Conservation (phyloP, 2,329 filamentous ascomycete genomes). For the Podosphaera xanthii region DNA sequence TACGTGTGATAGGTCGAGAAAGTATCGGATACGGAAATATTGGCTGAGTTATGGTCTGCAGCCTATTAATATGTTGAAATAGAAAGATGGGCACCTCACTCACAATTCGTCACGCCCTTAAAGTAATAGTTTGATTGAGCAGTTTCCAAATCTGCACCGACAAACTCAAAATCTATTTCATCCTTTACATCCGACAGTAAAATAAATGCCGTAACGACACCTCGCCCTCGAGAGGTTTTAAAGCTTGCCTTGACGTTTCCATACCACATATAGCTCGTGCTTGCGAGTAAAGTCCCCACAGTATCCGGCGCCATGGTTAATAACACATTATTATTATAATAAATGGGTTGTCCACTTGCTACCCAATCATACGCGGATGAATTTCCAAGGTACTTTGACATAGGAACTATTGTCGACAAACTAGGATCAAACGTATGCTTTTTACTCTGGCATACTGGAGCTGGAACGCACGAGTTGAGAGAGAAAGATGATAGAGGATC, state of each 20-base stretch:
- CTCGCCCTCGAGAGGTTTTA: constrained; percentile 61
- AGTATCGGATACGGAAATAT: constrained; percentile 47
- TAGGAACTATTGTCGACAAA: constrained; percentile 44
- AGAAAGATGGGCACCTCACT: constrained; percentile 18
- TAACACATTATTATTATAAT: constrained; percentile 46
- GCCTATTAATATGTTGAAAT: constrained; percentile 4
- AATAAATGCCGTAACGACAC: constrained; percentile 96
- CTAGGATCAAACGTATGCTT: constrained; percentile 46
- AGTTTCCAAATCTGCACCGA: constrained; percentile 53
- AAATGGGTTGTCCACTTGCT: constrained; percentile 50
- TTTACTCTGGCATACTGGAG: constrained; percentile 55
- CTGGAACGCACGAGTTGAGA: constrained; percentile 66
- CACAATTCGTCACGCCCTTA: constrained; percentile 80
- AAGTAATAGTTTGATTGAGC: constrained; percentile 95
- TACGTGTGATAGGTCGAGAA: constrained; percentile 69
- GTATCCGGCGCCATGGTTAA: constrained; percentile 77
- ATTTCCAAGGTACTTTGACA: constrained; percentile 73
- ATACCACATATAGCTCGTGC: constrained; percentile 86
- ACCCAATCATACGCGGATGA: constrained; percentile 67
- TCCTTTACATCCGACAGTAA: constrained; percentile 89
- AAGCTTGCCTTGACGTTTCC: constrained; percentile 71
- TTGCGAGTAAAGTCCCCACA: constrained; percentile 68
- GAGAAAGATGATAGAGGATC: constrained; percentile 67
- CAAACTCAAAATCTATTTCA: constrained; percentile 92
- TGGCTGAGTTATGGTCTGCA: constrained; percentile 50